Base-by-base conservation (phyloP, 1,284 basidiomycete species). In the Inonotus obliquus region DNA sequence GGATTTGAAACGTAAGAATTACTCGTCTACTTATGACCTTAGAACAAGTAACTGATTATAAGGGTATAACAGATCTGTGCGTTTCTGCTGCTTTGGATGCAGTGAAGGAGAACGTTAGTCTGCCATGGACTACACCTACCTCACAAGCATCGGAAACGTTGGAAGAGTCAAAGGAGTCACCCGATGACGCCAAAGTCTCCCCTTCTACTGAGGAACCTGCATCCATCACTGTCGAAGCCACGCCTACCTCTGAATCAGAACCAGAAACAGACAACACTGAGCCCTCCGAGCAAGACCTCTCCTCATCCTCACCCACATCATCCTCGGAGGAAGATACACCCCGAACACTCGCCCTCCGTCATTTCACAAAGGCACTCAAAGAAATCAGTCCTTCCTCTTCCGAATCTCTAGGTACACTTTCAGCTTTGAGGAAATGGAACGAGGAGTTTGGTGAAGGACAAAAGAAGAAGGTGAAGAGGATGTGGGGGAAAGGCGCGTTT, bases 331-430 rank as follows among this genome's bases (percentile, higher is more conserved):
- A 41, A 11, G 32, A 19, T 25, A 23, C 14, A 48, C 71, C 70
- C 9, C 81, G 88, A 38, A 75, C 78, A 25, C 76, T 91, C 11
- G 72, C 75, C 53, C 72, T 77, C 59, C 82, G 79, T 63, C 90
- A 96, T 70, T 96, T 96, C 70, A 77, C 78, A 38, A 87, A 88
- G 67, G 94, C 94, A 0, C 78, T 95, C 54, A 86, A 82, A 67
- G 92, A 96, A 73, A 94, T 96, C 66, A 88, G 90, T 1, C 91
- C 93, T 9, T 92, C 90, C 0, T 88, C 87, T 1, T 92, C 91
- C 3, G 94, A 95, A 72, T 80, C 86, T 9, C 73, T 91, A 7
- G 92, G 92, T 47, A 90, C 83, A 54, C 81, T 96, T 45, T 77
- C 88, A 1, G 92, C 92, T 65, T 76, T 96, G 64, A 83, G 92